Evolutionary conservation across 129 eudicot species (phyloP), one percentile per base, ranked within the genome.

Genomic region (Oenanthe sinensis): DNA sequence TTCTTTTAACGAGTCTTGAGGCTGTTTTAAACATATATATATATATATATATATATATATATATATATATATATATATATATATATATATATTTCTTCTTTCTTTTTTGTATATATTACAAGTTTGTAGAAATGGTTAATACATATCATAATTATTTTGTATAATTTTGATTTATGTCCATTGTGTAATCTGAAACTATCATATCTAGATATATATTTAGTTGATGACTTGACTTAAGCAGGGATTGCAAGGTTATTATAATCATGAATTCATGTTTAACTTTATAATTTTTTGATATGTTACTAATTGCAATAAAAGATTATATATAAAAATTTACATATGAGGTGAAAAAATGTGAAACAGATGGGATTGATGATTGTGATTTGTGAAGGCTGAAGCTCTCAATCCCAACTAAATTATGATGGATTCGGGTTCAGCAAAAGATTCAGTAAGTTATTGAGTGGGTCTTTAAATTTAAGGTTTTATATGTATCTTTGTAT

Each of bases 51-150:
- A n/a, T n/a, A n/a, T n/a, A n/a, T n/a, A n/a, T n/a, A n/a, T n/a
- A n/a, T n/a, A n/a, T n/a, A n/a, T n/a, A n/a, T n/a, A n/a, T n/a
- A n/a, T n/a, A n/a, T n/a, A n/a, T n/a, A n/a, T n/a, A n/a, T n/a
- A n/a, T n/a, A n/a, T n/a, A n/a, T n/a, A n/a, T n/a, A n/a, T n/a
- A n/a, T 10, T 22, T 24, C 33, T n/a, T 60, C n/a, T 30, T 30
- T 43, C 75, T 9, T 70, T 49, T 60, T 60, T 72, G 81, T 83
- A 83, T 69, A 82, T 75, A 50, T 30, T 12, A 13, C 11, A 58
- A 13, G 13, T 68, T 33, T 14, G 43, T 28, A 16, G 43, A 68
- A 68, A 33, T 28, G 73, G n/a, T 33, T 13, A 39, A 39, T 39
- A 39, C 3, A 9, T 45, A 2, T 9, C 3, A 45, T 8, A 1